Evolutionary conservation across 225 moss, liverwort and hornwort genomes (phyloP), one percentile per base, ranked within the genome.

Genomic region (Marchantia polymorpha): DNA sequence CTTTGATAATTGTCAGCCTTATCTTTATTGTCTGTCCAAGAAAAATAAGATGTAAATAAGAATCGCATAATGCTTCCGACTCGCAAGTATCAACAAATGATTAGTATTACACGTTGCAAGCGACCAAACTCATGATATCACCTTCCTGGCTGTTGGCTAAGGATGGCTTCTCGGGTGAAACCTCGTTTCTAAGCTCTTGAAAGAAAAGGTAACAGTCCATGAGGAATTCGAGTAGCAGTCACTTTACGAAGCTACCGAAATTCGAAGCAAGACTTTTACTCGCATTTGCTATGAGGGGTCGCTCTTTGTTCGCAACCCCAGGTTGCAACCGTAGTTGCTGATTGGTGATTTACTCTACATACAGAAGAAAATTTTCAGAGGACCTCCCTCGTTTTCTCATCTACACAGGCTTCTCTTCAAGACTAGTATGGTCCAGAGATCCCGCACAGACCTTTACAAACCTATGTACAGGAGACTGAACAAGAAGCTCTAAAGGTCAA

Each of bases 401-500:
- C 67, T n/a, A 67, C 30, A 29, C 23, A 30, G 16, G 27, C 70
- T 70, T 70, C 30, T 48, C 70, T 70, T 70, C 47, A 47, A 49
- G 48, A 30, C 70, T 70, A 30, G 70, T n/a, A 20, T 17, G 0
- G 23, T 20, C 10, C 10, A 64, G 4, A 64, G n/a, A 23, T 64
- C 64, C 64, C 22, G 17, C 48, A 70, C 3, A 70, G 48, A 70
- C 22, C 48, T 70, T 49, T 48, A 16, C 48, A 70, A 49, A 70
- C 70, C 29, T 70, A 70, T 70, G 12, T 70, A 70, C 70, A 70
- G 14, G 48, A 30, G 20, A 22, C 16, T 49, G 10, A 22, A 47
- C 8, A 49, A 30, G 14, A 16, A 48, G 17, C 19, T 79, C 75
- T 78, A 79, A 22, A 83, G 7, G 54, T 83, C 83, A 46, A 83